Conservation (phyloP, 345 rosid species). For the Mallotus nudiflorus region DNA sequence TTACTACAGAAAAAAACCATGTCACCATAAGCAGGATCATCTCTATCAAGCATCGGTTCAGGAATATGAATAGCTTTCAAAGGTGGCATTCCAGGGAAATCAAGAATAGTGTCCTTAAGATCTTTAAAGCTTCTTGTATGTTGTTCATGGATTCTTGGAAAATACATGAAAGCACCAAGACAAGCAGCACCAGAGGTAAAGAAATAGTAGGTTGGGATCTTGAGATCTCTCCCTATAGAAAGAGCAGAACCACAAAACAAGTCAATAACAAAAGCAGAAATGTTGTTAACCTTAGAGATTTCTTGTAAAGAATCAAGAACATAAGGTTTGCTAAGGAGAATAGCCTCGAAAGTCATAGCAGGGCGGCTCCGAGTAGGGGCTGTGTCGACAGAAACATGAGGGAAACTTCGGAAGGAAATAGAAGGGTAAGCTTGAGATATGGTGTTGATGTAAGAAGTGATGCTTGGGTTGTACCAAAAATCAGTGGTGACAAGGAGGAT, state of each 20-base stretch:
- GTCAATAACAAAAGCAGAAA: conserved; percentile 15
- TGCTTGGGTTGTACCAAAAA: no score
- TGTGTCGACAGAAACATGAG: no score
- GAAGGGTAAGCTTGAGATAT: no score
- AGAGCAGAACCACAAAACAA: conserved; percentile 16
- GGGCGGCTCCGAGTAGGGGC: no score
- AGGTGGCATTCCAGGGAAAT: conserved; percentile 36
- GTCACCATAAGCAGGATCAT: no score
- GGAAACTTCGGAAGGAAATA: no score
- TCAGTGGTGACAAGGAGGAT: no score
- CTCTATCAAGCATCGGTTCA: conserved; percentile 31
- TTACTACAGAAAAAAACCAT: no score
- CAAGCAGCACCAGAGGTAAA: no score
- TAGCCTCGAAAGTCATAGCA: conserved; percentile 17
- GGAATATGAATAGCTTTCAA: conserved; percentile 28
- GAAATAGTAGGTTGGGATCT: conserved; percentile 31
- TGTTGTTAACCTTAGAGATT: no score
- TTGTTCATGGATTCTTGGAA: conserved; percentile 26
- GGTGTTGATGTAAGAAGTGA: no score
- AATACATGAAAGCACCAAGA: conserved; percentile 22
- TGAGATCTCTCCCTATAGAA: conserved; percentile 2
- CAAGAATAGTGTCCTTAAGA: background rate
- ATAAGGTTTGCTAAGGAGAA: no score
- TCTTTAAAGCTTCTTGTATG: conserved; percentile 29
- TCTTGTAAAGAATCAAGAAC: conserved; percentile 18